phyloP scores from a whole-genome alignment of 1,284 basidiomycete genomes.

The Grifola frondosa region DNA sequence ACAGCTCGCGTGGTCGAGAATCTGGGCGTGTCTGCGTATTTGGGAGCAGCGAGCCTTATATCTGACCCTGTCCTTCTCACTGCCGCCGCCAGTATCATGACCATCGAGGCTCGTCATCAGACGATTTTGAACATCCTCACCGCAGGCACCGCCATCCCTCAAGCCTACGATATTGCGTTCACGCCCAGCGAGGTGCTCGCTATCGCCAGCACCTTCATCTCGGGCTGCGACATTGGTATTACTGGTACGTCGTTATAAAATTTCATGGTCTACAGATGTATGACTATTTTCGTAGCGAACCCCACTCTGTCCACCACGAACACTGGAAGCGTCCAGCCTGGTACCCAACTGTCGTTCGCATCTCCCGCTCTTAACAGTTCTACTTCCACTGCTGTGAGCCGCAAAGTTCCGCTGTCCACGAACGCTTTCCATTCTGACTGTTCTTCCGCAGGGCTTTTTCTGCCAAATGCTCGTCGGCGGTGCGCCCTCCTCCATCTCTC shows the following conservation, averaged over 20 bases:
- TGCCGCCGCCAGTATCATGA: conserved; percentile 75
- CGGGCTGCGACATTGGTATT: conserved; percentile 67
- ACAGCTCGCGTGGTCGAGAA: conserved; percentile 80
- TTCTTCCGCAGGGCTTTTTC: conserved; percentile 46
- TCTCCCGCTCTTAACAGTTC: conserved; percentile 55
- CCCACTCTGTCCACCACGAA: conserved; percentile 64
- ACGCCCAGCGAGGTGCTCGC: conserved; percentile 71
- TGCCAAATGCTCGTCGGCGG: conserved; percentile 81
- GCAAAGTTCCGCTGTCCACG: conserved; percentile 22
- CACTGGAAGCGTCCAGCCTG: conserved; percentile 50
- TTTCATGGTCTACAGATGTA: neutral
- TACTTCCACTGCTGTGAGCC: too few relatives aligned
- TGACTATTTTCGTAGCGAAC: conserved; percentile 45
- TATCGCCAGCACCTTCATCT: conserved; percentile 71
- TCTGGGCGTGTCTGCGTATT: conserved; percentile 77
- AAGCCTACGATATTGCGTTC: conserved; percentile 72
- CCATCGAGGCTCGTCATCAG: conserved; percentile 82
- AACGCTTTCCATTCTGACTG: neutral
- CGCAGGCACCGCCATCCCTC: conserved; percentile 58
- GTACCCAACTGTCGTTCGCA: conserved; percentile 62
- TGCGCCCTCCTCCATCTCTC: conserved; percentile 49
- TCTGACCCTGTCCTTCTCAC: conserved; percentile 63
- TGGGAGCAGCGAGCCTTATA: conserved; percentile 71
- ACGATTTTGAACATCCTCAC: conserved; percentile 72
- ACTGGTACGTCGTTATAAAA: conserved; percentile 39